Conservation (phyloP, 2,329 filamentous ascomycete species). For the Westerdykella sp. region DNA sequence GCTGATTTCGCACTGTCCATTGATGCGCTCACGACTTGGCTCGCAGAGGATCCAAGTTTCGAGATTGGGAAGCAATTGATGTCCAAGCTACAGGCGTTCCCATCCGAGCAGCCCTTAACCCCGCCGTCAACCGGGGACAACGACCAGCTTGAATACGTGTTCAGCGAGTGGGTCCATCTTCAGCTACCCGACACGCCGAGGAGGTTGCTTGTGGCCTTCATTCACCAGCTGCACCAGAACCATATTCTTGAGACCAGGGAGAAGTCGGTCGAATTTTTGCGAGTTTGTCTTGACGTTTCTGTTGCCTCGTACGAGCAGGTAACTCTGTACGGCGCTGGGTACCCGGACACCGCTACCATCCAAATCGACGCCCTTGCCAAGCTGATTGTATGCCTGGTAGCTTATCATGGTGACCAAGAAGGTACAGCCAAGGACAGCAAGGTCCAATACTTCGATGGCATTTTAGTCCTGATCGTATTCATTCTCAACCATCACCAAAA, state of each 20-base stretch:
- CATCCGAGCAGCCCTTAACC: conserved; percentile 47
- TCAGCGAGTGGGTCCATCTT: conserved; percentile 89
- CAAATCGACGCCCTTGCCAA: conserved; percentile 77
- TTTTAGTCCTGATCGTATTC: conserved; percentile 70
- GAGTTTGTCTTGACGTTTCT: conserved; percentile 72
- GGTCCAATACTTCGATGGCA: conserved; percentile 66
- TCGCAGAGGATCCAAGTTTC: conserved; percentile 64
- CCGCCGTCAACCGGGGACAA: conserved; percentile 56
- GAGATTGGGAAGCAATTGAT: conserved; percentile 65
- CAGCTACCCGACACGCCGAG: conserved; percentile 71
- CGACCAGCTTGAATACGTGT: conserved; percentile 89
- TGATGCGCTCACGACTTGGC: conserved; percentile 74
- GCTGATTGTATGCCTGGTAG: conserved; percentile 69
- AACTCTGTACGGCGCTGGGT: conserved; percentile 52
- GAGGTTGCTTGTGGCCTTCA: conserved; percentile 66
- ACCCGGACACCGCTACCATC: conserved; percentile 54
- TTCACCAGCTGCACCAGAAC: conserved; percentile 73
- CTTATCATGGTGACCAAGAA: conserved; percentile 58
- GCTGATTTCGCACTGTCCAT: conserved; percentile 81
- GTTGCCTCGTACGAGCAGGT: conserved; percentile 71
- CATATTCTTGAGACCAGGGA: conserved; percentile 68
- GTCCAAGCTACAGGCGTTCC: conserved; percentile 55
- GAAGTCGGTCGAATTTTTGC: conserved; percentile 72
- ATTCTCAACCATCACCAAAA: conserved; percentile 81
- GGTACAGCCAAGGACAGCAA: conserved; percentile 57